phyloP scores from a whole-genome alignment of 306 rosid genomes.

The Oxytropis ochrocephala region DNA sequence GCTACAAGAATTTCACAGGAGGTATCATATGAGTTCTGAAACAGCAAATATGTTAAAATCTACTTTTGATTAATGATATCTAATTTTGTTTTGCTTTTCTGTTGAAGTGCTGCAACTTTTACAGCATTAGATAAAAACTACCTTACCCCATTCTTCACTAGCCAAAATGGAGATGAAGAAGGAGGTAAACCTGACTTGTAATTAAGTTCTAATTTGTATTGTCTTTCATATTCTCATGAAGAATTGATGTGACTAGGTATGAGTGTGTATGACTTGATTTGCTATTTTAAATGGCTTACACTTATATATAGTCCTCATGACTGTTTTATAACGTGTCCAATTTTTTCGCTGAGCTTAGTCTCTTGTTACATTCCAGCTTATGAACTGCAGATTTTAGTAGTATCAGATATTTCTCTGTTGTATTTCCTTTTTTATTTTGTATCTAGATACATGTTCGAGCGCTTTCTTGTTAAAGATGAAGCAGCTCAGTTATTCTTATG shows the following conservation, averaged over 20 bases:
- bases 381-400: neutral
- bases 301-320: neutral
- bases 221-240: neutral
- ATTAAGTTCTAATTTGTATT: neutral
- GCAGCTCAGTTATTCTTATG: neutral
- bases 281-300: neutral
- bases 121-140: constrained; percentile 85
- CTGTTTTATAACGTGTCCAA: neutral
- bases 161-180: constrained; percentile 78
- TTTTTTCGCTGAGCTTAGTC: neutral
- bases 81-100: constrained; percentile 16
- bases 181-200: constrained; percentile 49
- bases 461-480: neutral
- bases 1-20: constrained; percentile 85
- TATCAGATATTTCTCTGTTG: neutral
- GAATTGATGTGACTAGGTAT: constrained; percentile 1
- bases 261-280: neutral
- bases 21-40: constrained; percentile 32
- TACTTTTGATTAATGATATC: neutral
- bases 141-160: constrained; percentile 95
- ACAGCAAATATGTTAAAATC: neutral
- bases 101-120: constrained; percentile 74
- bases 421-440: neutral
- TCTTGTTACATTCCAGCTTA: neutral
- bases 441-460: neutral